phyloP scores from a whole-genome alignment of 176 grass and related monocot species.

The Stipa capillata region DNA sequence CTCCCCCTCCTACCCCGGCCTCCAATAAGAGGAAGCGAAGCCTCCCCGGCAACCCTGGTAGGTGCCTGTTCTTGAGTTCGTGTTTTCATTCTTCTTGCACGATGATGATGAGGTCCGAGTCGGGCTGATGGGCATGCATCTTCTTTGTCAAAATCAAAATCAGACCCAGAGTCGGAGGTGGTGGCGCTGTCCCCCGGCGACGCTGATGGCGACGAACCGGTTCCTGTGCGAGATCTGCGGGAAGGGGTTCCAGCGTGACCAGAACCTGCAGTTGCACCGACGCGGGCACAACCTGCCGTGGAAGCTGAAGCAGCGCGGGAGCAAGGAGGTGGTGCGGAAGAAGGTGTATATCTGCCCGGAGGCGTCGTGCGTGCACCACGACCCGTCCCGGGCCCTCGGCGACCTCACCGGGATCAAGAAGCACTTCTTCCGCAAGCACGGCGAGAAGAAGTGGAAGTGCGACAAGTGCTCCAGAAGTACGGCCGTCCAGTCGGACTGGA shows the following conservation, averaged over 20 bases:
- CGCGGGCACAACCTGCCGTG: constrained; percentile 98
- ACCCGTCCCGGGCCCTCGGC: constrained; percentile 73
- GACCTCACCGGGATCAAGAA: constrained; percentile 98
- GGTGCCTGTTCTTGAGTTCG: background rate
- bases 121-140: background rate
- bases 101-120: background rate
- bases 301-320: constrained; percentile 83
- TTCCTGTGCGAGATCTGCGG: constrained; percentile 96
- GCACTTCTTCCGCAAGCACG: constrained; percentile 98
- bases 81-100: background rate
- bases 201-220: constrained; percentile 93
- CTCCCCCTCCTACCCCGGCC: constrained; percentile 7
- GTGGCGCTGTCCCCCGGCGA: constrained; percentile 90
- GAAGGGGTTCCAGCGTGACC: constrained; percentile 96
- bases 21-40: constrained; percentile 74
- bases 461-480: constrained; percentile 96
- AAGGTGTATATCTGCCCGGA: constrained; percentile 91
- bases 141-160: too few species aligned
- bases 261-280: constrained; percentile 97
- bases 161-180: constrained; percentile 90
- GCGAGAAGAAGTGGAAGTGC: constrained; percentile 99
- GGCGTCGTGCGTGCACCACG: constrained; percentile 77
- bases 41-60: constrained; percentile 91
- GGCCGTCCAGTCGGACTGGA: constrained; percentile 98
- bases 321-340: constrained; percentile 45